Evolutionary conservation across 2,329 filamentous ascomycete genomes (phyloP).

Genomic region (Fusarium napiforme): DNA sequence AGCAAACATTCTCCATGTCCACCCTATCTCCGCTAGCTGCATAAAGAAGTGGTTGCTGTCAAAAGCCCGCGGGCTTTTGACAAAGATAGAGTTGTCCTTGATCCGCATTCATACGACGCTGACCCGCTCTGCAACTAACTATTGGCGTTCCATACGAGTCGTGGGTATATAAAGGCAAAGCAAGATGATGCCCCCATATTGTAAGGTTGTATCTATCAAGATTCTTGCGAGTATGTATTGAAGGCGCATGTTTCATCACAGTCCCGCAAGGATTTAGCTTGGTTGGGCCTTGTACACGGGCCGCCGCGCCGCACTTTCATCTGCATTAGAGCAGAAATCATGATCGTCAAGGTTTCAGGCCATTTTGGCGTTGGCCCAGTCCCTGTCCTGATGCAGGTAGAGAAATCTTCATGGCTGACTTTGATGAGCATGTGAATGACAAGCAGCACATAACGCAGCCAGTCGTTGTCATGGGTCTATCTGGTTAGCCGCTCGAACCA

Average conservation of each 20-base stretch:
- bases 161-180: background rate
- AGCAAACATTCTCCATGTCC: slow-evolving; percentile 9
- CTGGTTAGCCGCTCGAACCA: background rate
- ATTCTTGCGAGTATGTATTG: slow-evolving; percentile 6
- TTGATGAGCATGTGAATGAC: background rate
- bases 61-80: background rate
- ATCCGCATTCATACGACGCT: background rate
- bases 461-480: background rate
- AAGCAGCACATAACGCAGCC: background rate
- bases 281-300: slow-evolving; percentile 9
- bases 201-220: background rate
- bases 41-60: background rate
- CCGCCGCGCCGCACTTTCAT: slow-evolving; percentile 21
- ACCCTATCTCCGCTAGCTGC: slow-evolving; percentile 6
- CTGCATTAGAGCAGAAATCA: background rate
- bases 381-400: background rate
- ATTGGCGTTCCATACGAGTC: background rate
- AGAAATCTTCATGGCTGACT: background rate
- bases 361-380: background rate
- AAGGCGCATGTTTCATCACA: background rate
- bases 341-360: background rate
- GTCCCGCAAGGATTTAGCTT: slow-evolving; percentile 22
- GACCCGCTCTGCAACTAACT: background rate
- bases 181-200: background rate
- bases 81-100: background rate